Evolutionary conservation across 2,329 filamentous ascomycete species (phyloP).

Genomic region (Xylaria sp.): DNA sequence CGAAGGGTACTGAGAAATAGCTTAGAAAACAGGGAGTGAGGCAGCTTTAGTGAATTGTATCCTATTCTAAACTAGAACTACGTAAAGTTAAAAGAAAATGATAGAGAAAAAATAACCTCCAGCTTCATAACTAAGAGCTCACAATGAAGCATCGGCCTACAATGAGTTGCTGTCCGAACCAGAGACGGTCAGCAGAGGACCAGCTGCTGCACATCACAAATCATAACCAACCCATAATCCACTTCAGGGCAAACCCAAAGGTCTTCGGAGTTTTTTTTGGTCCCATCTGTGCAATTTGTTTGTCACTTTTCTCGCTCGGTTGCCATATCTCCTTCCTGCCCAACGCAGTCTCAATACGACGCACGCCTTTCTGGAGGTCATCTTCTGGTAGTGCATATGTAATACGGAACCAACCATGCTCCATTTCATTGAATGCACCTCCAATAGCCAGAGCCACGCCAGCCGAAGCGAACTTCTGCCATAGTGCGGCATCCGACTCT

Average conservation of each 20-base stretch:
- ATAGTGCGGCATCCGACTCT: constrained; percentile 20
- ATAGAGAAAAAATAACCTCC: too few relatives aligned
- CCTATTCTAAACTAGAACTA: too few relatives aligned
- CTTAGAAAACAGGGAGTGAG: too few relatives aligned
- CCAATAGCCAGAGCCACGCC: constrained; percentile 26
- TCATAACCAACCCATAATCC: constrained; percentile 28
- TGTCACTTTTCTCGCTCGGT: not conserved
- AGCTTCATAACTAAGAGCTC: too few relatives aligned
- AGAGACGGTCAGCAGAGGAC: too few relatives aligned
- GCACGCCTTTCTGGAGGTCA: constrained; percentile 17
- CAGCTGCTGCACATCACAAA: not conserved
- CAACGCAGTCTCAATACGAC: constrained; percentile 19
- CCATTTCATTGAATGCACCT: constrained; percentile 19
- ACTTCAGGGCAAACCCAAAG: constrained; percentile 19
- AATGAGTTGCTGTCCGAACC: too few relatives aligned
- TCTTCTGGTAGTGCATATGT: constrained; percentile 23
- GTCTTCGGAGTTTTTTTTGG: constrained; percentile 6
- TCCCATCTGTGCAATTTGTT: not conserved
- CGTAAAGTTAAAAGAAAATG: too few relatives aligned
- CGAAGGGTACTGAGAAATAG: too few relatives aligned
- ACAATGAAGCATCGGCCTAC: too few relatives aligned
- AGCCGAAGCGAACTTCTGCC: constrained; percentile 15
- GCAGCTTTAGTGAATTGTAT: too few relatives aligned
- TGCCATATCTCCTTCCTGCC: constrained; percentile 10
- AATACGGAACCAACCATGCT: constrained; percentile 27